Conservation (phyloP, 352 stramenopile genomes). For the Globisporangium irregulare region DNA sequence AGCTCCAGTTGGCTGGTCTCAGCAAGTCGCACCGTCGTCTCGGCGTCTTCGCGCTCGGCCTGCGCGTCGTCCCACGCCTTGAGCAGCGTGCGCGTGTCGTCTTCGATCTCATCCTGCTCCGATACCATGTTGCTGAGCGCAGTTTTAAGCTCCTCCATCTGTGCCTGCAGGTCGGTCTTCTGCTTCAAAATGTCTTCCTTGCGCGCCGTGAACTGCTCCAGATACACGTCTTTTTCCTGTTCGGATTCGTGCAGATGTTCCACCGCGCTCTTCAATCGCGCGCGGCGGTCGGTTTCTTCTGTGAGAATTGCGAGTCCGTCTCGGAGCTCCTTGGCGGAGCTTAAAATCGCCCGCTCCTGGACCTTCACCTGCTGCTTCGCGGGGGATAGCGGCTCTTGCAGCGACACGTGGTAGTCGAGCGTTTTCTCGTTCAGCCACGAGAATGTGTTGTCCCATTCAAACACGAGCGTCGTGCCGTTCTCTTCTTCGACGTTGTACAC, state of each 20-base stretch:
- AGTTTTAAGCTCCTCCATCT: slow-evolving; percentile 59
- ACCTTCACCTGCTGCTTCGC: slow-evolving; percentile 35
- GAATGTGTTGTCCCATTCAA: slow-evolving; percentile 83
- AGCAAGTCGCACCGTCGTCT: slow-evolving; percentile 65
- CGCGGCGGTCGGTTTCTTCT: slow-evolving; percentile 30
- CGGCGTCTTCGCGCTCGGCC: slow-evolving; percentile 57
- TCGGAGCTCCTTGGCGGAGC: slow-evolving; percentile 23
- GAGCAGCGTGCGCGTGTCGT: slow-evolving; percentile 28
- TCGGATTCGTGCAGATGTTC: slow-evolving; percentile 36
- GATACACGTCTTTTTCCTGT: slow-evolving; percentile 32
- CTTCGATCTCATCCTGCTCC: slow-evolving; percentile 56
- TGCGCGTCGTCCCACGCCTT: slow-evolving; percentile 36
- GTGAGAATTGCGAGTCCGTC: slow-evolving; percentile 35
- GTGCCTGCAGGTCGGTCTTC: slow-evolving; percentile 43
- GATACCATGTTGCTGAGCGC: slow-evolving; percentile 33
- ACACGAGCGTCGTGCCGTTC: slow-evolving; percentile 44
- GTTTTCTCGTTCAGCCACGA: slow-evolving; percentile 87
- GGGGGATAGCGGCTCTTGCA: slow-evolving; percentile 52
- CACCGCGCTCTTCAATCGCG: slow-evolving; percentile 32
- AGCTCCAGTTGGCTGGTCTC: slow-evolving; percentile 36
- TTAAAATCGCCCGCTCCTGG: slow-evolving; percentile 28
- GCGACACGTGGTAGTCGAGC: slow-evolving; percentile 78
- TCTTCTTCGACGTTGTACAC: slow-evolving; percentile 40
- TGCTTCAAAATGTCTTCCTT: slow-evolving; percentile 32
- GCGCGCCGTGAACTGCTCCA: slow-evolving; percentile 26